Percentiles rank a stretch among this genome's conserved stretches.
Conservation (phyloP, 345 rosid genomes). For the Eucalyptus marginata region DNA sequence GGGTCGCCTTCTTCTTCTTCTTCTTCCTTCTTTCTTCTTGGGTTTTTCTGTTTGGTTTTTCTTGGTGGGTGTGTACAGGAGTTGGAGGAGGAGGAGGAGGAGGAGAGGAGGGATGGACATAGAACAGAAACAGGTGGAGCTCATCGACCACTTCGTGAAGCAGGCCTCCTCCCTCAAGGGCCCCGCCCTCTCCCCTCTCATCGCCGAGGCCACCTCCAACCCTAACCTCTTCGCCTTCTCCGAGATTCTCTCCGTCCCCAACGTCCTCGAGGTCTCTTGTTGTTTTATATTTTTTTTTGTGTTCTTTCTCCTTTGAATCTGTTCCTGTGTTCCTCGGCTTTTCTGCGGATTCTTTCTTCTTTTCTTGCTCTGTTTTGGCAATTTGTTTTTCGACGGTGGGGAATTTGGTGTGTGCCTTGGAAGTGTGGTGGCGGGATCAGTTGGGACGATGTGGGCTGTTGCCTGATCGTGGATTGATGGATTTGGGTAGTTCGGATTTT, state of each 20-base stretch:
- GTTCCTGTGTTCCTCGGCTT: neutral
- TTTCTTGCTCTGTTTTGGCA: neutral
- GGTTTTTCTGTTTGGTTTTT: neutral
- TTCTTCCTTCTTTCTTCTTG: too few species aligned
- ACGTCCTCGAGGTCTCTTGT: neutral
- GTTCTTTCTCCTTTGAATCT: neutral
- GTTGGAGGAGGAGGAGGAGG: neutral
- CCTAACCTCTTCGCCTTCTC: conserved; percentile 91
- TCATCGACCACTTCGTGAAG: conserved; percentile 52
- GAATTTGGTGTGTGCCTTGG: neutral
- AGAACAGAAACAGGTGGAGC: conserved; percentile 71
- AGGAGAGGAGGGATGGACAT: conserved; percentile 45
- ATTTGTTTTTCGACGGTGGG: neutral
- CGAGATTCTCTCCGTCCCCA: conserved; percentile 58
- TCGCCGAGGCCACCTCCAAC: conserved; percentile 77
- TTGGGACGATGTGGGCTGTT: neutral
- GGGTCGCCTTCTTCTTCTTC: neutral
- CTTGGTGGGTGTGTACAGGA: neutral
- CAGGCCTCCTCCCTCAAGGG: conserved; percentile 45
- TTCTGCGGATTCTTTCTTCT: neutral
- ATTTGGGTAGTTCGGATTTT: neutral
- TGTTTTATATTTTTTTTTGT: neutral
- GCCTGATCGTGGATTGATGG: neutral
- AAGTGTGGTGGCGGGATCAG: neutral
- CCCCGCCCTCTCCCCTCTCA: conserved; percentile 36